Percentiles rank a stretch among this genome's conserved stretches.
Evolutionary conservation across 1,284 basidiomycete genomes (phyloP).

Genomic region (Garcileccinum viscosum): DNA sequence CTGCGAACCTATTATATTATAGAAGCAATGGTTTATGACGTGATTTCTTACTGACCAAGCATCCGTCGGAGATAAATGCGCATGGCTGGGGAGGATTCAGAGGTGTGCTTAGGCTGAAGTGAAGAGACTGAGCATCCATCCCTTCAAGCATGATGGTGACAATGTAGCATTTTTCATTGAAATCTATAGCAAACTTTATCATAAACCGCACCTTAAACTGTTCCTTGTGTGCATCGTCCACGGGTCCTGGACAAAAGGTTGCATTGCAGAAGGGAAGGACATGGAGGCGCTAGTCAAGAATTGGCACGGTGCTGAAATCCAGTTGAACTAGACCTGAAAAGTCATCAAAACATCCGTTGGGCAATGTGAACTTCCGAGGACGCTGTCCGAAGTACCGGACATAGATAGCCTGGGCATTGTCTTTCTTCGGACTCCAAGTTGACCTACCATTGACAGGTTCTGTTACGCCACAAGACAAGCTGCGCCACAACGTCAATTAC

Average conservation of each 20-base stretch:
- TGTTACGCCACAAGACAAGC: not conserved
- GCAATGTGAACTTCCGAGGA: not conserved
- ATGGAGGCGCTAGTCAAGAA: slow-evolving; percentile 6
- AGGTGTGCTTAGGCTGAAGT: not conserved
- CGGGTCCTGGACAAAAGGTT: not conserved
- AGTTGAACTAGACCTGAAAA: slow-evolving; percentile 12
- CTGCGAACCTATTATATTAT: not conserved
- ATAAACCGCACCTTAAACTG: slow-evolving; percentile 11
- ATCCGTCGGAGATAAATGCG: not conserved
- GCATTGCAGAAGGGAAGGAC: slow-evolving; percentile 19
- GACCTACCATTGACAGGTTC: not conserved
- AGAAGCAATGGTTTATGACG: not conserved
- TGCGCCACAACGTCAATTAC: not conserved
- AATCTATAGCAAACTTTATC: slow-evolving; percentile 8
- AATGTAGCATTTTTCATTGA: slow-evolving; percentile 1
- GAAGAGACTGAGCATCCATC: not conserved
- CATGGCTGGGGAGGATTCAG: not conserved
- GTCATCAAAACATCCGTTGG: slow-evolving; percentile 21
- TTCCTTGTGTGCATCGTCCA: not conserved
- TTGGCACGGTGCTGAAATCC: slow-evolving; percentile 14
- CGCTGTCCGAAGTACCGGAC: not conserved
- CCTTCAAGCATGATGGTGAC: not conserved
- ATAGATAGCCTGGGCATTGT: not conserved
- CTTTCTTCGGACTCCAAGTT: not conserved
- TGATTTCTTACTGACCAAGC: not conserved